phyloP scores from a whole-genome alignment of 2,329 filamentous ascomycete species.

The Stachybotrys chartarum region DNA sequence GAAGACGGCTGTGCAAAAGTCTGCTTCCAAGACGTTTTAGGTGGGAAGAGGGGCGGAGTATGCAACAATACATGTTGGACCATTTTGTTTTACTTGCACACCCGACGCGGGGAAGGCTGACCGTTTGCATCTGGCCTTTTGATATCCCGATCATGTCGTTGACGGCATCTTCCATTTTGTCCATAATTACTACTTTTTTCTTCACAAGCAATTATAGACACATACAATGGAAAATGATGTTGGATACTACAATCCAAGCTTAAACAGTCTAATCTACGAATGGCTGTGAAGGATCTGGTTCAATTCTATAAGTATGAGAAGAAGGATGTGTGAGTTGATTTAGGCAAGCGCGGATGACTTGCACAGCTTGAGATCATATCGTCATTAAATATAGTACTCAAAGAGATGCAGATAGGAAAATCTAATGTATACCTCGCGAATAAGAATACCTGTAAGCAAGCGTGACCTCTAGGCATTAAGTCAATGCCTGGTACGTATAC shows the following conservation, averaged over 20 bases:
- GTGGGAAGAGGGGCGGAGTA: background rate
- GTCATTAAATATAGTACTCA: background rate
- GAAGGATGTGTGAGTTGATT: too few species aligned
- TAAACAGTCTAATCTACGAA: too few species aligned
- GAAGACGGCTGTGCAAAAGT: conserved; percentile 7
- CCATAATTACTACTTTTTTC: background rate
- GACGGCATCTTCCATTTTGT: background rate
- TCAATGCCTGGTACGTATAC: background rate
- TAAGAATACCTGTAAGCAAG: background rate
- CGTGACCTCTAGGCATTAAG: background rate
- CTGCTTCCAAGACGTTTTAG: background rate
- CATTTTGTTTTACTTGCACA: too few species aligned
- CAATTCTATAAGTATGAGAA: too few species aligned
- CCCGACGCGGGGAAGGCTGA: too few species aligned
- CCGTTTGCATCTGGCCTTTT: background rate
- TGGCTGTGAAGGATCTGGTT: too few species aligned
- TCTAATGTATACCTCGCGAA: background rate
- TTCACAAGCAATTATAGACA: background rate
- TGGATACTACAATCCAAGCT: background rate
- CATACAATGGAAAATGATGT: background rate
- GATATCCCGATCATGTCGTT: background rate
- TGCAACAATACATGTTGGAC: too few species aligned
- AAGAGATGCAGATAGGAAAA: background rate
- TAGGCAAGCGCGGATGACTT: background rate
- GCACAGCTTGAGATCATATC: background rate